These are phyloP conservation scores for Penicillium canescens DNA, from an alignment of 495 filamentous ascomycete genomes.

Conservation along the genomic window DNA sequence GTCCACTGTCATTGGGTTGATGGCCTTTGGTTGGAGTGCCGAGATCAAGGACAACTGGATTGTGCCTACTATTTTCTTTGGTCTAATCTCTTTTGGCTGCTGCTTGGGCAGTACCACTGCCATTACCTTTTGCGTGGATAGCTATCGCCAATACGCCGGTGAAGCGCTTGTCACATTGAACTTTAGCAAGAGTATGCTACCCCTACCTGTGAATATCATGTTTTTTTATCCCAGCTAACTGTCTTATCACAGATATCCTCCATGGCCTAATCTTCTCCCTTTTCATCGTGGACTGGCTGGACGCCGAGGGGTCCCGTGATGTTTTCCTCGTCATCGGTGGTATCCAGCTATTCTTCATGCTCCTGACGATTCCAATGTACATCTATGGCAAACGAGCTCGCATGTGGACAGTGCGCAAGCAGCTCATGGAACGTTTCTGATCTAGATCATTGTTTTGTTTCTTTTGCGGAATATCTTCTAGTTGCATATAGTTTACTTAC, in stretches of 20 bases:
- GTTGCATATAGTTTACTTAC: background rate
- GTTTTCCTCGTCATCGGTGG: conserved; percentile 84
- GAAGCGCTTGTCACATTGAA: conserved; percentile 95
- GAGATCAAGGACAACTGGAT: conserved; percentile 76
- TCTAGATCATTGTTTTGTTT: conserved; percentile 1
- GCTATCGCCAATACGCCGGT: conserved; percentile 90
- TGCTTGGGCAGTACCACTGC: conserved; percentile 89
- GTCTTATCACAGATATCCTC: conserved; percentile 61
- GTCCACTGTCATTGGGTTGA: conserved; percentile 79
- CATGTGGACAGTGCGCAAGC: conserved; percentile 95
- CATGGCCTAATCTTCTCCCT: conserved; percentile 88
- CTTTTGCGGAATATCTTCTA: background rate
- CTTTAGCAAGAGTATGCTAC: conserved; percentile 76
- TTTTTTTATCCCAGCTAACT: conserved; percentile 3
- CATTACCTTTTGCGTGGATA: conserved; percentile 94
- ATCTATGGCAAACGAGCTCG: conserved; percentile 90
- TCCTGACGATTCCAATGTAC: conserved; percentile 89
- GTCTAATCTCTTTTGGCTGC: conserved; percentile 90
- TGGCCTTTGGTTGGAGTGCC: conserved; percentile 93
- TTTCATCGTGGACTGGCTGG: conserved; percentile 87
- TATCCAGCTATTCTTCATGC: conserved; percentile 75
- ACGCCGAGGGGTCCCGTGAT: conserved; percentile 68
- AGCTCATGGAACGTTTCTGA: conserved; percentile 86
- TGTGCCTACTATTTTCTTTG: conserved; percentile 91
- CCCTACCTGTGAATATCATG: background rate